Percentiles rank a stretch among this genome's conserved stretches.
Conservation (phyloP, 2,329 filamentous ascomycete species). For the Epichloe sp. region DNA sequence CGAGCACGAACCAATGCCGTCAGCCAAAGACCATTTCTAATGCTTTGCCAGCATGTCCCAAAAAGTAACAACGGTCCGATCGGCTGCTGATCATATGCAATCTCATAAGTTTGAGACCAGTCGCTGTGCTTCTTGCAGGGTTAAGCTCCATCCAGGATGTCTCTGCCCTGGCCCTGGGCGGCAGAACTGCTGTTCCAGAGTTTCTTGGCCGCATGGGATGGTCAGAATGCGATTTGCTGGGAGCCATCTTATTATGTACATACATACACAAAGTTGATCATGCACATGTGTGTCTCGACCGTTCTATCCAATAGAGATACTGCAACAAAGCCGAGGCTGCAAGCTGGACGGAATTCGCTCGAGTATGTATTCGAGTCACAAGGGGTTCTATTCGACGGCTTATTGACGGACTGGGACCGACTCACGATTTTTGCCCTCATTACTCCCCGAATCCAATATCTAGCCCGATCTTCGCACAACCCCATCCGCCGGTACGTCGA, state of each 20-base stretch:
- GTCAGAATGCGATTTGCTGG: not conserved
- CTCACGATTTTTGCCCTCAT: not conserved
- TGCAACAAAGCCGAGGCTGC: not conserved
- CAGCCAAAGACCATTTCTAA: not conserved
- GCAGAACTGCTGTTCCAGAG: too few relatives aligned
- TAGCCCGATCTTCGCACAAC: too few relatives aligned
- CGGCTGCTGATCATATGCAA: not conserved
- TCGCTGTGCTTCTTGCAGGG: not conserved
- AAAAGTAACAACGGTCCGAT: slow-evolving; percentile 2
- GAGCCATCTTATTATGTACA: not conserved
- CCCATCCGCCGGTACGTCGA: too few relatives aligned
- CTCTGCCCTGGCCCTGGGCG: too few relatives aligned
- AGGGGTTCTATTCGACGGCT: not conserved
- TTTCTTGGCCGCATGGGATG: too few relatives aligned
- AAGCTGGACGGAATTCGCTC: not conserved
- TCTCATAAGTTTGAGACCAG: not conserved
- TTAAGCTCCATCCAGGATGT: not conserved
- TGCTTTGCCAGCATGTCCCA: not conserved
- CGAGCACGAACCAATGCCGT: not conserved
- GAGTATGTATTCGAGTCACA: not conserved
- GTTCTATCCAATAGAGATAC: too few relatives aligned
- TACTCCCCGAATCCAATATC: too few relatives aligned
- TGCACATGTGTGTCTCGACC: not conserved
- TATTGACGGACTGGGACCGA: too few relatives aligned
- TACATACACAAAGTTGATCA: not conserved